Evolutionary conservation across 1,139 yeast species (phyloP), one percentile per base, ranked within the genome.

Genomic region (Yamadazyma dendronema): DNA sequence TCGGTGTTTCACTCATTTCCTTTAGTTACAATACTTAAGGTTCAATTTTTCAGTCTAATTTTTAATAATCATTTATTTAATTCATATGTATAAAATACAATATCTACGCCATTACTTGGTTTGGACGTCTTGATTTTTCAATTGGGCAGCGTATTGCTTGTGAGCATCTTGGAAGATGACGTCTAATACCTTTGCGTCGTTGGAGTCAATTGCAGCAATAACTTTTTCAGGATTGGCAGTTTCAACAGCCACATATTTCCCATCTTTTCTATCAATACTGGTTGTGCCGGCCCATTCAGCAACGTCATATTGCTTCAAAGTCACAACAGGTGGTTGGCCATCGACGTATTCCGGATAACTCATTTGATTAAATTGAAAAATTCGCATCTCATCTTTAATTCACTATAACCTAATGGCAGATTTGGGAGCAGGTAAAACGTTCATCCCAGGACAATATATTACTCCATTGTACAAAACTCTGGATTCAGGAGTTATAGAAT

Each of bases 1-100:
- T 3, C 71, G 77, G 47, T 81, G 88, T 49, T 81, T 84, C 61
- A 90, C 97, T 3, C 96, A 89, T 57, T 90, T 84, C 60, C 83
- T 81, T 50, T 86, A 66, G 22, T 28, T 28, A 12, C n/a, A n/a
- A n/a, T n/a, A n/a, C n/a, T n/a, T n/a, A n/a, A n/a, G n/a, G n/a
- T n/a, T n/a, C n/a, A n/a, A n/a, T n/a, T 11, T 8, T 28, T 9
- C 22, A 17, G 4, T 28, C 13, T n/a, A 13, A n/a, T 31, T 30
- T 22, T 13, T 28, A 25, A 30, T 19, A 24, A 29, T 29, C 11
- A 9, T 21, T 12, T 25, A 12, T 34, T 33, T 37, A 33, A 33
- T 28, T 29, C 33, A 29, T 31, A 31, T 31, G 34, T 31, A 37
- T 17, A 30, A 17, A 34, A 37, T 34, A 21, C n/a, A n/a, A n/a